A percentile compares a stretch with the other conserved stretches of the same genome.
These are phyloP conservation scores for Paecilomyces sp. DNA, from an alignment of 2,329 filamentous ascomycete species.

Conservation along the genomic window DNA sequence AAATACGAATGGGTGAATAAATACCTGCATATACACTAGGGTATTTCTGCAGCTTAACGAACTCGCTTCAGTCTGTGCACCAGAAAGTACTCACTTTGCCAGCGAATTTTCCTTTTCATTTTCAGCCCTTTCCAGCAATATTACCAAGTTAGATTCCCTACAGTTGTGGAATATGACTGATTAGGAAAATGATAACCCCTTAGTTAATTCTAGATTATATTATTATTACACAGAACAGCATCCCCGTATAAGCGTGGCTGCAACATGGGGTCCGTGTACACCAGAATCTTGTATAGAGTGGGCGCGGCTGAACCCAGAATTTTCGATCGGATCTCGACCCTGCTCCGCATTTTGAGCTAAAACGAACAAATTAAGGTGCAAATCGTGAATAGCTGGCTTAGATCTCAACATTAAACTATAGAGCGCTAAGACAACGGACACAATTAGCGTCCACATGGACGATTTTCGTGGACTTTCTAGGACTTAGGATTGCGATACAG, in stretches of 20 bases:
- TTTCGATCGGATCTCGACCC: neutral
- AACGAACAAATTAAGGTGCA: neutral
- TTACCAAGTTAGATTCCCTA: too few relatives aligned
- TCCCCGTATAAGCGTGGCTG: neutral
- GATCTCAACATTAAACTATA: neutral
- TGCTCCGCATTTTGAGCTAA: neutral
- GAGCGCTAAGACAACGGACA: neutral
- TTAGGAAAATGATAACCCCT: neutral
- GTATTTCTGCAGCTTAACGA: neutral
- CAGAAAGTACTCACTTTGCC: too few relatives aligned
- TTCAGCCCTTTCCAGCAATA: too few relatives aligned
- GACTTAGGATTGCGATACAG: too few relatives aligned
- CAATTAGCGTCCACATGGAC: too few relatives aligned
- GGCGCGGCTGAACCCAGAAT: neutral
- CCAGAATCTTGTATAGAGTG: neutral
- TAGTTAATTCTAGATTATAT: too few relatives aligned
- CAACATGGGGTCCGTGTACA: neutral
- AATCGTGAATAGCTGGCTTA: neutral
- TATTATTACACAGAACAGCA: too few relatives aligned
- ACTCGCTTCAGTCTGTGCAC: neutral
- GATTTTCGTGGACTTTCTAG: too few relatives aligned
- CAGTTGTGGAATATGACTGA: too few relatives aligned
- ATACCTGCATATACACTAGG: neutral
- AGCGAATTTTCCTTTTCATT: too few relatives aligned
- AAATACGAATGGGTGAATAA: neutral